These are phyloP conservation scores for Candida coleopterorum DNA, from an alignment of 805 yeast species.

Conservation along the genomic window DNA sequence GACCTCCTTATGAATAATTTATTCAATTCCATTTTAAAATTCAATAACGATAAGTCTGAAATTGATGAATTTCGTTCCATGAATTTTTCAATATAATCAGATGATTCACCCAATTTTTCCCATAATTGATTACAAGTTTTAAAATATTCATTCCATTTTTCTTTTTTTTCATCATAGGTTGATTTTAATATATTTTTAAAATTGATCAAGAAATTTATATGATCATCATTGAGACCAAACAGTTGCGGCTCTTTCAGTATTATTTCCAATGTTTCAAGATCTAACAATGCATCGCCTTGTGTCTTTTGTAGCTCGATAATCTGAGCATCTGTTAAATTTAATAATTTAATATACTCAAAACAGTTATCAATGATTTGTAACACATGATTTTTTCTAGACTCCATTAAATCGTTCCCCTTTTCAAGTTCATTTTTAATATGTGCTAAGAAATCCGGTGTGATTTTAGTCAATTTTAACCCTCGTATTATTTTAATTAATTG, in stretches of 20 bases:
- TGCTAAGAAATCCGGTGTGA: conserved; percentile 25
- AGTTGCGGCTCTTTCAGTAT: conserved; percentile 33
- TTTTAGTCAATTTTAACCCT: conserved; percentile 30
- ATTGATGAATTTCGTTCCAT: conserved; percentile 42
- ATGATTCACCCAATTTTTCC: conserved; percentile 50
- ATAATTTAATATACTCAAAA: conserved; percentile 19
- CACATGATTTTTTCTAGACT: conserved; percentile 20
- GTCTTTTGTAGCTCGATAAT: conserved; percentile 28
- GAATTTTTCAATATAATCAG: conserved; percentile 38
- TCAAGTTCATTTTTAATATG: conserved; percentile 22
- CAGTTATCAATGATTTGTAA: conserved; percentile 19
- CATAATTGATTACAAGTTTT: conserved; percentile 48
- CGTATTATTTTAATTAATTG: conserved; percentile 32
- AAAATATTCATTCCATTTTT: conserved; percentile 30
- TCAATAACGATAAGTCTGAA: conserved; percentile 42
- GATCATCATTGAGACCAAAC: conserved; percentile 35
- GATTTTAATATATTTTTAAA: conserved; percentile 27
- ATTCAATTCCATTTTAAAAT: conserved; percentile 51
- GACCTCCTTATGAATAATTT: conserved; percentile 58
- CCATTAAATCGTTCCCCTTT: conserved; percentile 21
- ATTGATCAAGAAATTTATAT: conserved; percentile 26
- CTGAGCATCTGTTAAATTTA: conserved; percentile 31
- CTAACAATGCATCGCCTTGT: conserved; percentile 27
- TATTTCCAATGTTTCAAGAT: conserved; percentile 32
- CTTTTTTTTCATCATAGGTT: conserved; percentile 31